These are phyloP conservation scores for Ogataea pignaliae DNA, from an alignment of 805 yeast species.

Conservation along the genomic window DNA sequence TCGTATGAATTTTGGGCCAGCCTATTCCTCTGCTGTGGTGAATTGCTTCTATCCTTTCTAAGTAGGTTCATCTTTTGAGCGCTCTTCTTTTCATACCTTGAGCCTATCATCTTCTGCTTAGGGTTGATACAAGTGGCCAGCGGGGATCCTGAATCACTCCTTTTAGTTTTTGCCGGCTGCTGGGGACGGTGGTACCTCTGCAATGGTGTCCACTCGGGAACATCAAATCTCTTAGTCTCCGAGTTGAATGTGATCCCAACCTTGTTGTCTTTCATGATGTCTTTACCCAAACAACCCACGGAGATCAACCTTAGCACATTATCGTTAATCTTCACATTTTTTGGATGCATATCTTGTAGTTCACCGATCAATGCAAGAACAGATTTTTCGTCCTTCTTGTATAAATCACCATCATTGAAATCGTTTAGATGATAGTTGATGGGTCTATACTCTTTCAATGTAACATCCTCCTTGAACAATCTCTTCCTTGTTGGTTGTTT, in stretches of 20 bases:
- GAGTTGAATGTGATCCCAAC: conserved; percentile 28
- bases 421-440: conserved; percentile 53
- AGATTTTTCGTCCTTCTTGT: conserved; percentile 28
- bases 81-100: too few species aligned
- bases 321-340: conserved; percentile 29
- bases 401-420: conserved; percentile 52
- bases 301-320: conserved; percentile 30
- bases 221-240: conserved; percentile 5
- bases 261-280: conserved; percentile 23
- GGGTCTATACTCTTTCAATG: conserved; percentile 54
- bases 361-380: conserved; percentile 32
- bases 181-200: background rate
- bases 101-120: too few species aligned
- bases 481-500: conserved; percentile 44
- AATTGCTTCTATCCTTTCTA: background rate
- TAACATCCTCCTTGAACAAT: conserved; percentile 62
- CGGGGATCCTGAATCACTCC: background rate
- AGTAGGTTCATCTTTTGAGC: too few species aligned
- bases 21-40: background rate
- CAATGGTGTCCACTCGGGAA: conserved; percentile 7
- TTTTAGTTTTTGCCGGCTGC: background rate
- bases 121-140: background rate
- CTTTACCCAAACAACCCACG: conserved; percentile 30
- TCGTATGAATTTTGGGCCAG: background rate
- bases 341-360: conserved; percentile 20